A percentile compares a stretch with the other conserved stretches of the same genome.
Evolutionary conservation across 73 alveolate species (phyloP).

Genomic region (Tetrahymena borealis): DNA sequence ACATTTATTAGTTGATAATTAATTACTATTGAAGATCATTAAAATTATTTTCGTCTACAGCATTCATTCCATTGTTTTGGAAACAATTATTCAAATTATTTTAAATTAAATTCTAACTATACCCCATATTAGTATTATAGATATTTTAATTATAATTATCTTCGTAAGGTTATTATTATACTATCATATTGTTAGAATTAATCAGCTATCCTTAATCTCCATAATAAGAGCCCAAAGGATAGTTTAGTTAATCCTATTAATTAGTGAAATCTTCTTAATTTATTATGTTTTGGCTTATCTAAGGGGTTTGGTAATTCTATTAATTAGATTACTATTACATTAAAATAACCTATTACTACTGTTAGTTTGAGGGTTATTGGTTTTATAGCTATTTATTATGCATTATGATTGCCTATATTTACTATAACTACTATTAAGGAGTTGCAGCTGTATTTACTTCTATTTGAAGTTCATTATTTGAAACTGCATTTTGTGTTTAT

Average conservation of each 20-base stretch:
- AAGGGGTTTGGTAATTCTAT: background rate
- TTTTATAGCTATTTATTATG: background rate
- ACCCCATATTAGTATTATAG: background rate
- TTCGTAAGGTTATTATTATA: background rate
- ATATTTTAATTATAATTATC: background rate
- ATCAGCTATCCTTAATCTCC: background rate
- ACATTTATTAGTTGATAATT: background rate
- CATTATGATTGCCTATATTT: background rate
- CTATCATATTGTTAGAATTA: background rate
- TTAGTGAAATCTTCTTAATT: background rate
- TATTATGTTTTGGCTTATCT: background rate
- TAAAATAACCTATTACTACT: background rate
- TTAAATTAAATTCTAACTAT: background rate
- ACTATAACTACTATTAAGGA: background rate
- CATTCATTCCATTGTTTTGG: background rate
- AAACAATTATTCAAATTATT: background rate
- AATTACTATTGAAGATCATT: background rate
- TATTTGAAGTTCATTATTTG: background rate
- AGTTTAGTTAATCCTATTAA: background rate
- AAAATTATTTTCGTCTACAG: background rate
- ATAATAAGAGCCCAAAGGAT: background rate
- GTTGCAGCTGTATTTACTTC: background rate
- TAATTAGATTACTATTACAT: background rate
- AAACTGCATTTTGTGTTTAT: background rate
- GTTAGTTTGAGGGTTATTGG: background rate